phyloP scores from a whole-genome alignment of 441 rosid genomes.

The Pelargonium exstipulatum region DNA sequence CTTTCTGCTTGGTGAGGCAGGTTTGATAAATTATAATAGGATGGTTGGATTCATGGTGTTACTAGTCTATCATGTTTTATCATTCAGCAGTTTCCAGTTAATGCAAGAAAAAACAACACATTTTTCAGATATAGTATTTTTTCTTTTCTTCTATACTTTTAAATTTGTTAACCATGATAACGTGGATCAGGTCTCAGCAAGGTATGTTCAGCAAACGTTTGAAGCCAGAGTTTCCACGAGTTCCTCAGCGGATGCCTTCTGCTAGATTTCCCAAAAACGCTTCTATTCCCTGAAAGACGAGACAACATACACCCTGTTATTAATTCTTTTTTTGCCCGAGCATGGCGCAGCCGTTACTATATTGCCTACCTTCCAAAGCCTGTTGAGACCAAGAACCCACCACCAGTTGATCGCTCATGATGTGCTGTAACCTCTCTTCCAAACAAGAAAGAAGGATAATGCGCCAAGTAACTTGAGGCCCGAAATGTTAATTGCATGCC shows the following conservation, averaged over 20 bases:
- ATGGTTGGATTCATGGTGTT: no score
- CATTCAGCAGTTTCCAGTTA: no score
- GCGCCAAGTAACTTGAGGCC: conserved; percentile 17
- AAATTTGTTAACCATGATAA: conserved; percentile 4
- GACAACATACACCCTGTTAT: neutral
- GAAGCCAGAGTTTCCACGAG: conserved; percentile 68
- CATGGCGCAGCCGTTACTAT: conserved; percentile 7
- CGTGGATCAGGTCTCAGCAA: conserved; percentile 45
- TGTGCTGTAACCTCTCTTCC: neutral
- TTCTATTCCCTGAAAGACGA: conserved; percentile 41
- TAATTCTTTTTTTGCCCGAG: neutral
- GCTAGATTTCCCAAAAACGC: conserved; percentile 67
- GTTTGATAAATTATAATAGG: neutral
- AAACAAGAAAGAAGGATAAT: conserved; percentile 10
- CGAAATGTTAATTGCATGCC: conserved; percentile 11
- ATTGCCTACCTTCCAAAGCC: conserved; percentile 3
- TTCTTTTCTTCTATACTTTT: neutral
- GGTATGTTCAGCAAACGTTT: conserved; percentile 68
- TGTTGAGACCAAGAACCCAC: conserved; percentile 15
- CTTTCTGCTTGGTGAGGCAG: neutral
- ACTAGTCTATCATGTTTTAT: no score
- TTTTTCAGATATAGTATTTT: neutral
- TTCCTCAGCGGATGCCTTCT: conserved; percentile 62
- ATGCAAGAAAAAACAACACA: no score
- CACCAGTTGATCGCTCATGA: neutral